Percentiles rank a stretch among this genome's conserved stretches.
These are phyloP conservation scores for Rhizopus sp. DNA, from an alignment of 371 early-diverging fungal genomes.

Conservation along the genomic window DNA sequence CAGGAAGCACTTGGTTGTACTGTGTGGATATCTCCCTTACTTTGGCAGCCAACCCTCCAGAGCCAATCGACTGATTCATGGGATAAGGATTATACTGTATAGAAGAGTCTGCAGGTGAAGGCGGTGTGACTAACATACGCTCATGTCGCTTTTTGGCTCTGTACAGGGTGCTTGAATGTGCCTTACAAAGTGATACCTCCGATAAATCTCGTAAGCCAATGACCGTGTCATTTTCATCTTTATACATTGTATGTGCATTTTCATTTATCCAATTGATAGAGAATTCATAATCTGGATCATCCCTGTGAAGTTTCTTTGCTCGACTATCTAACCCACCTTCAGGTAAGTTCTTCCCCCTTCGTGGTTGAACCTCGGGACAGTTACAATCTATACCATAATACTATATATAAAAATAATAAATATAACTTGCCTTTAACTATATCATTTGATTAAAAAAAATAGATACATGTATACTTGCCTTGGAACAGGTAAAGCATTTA, in stretches of 20 bases:
- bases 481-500: slow-evolving; percentile 54
- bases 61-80: neutral
- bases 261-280: slow-evolving; percentile 48
- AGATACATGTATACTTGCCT: slow-evolving; percentile 24
- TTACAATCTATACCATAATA: slow-evolving; percentile 46
- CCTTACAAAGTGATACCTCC: slow-evolving; percentile 56
- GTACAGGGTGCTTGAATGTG: slow-evolving; percentile 53
- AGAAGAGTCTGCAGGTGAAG: slow-evolving; percentile 45
- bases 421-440: neutral
- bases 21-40: slow-evolving; percentile 24
- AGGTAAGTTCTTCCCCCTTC: slow-evolving; percentile 54
- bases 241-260: slow-evolving; percentile 43
- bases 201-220: slow-evolving; percentile 34
- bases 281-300: slow-evolving; percentile 51
- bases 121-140: slow-evolving; percentile 40
- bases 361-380: slow-evolving; percentile 50
- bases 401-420: slow-evolving; percentile 19
- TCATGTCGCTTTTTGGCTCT: slow-evolving; percentile 52
- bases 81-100: slow-evolving; percentile 7
- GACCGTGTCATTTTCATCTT: slow-evolving; percentile 32
- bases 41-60: slow-evolving; percentile 31
- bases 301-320: slow-evolving; percentile 48
- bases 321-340: slow-evolving; percentile 48
- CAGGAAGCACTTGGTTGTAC: slow-evolving; percentile 6
- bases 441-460: neutral